Base-by-base conservation (phyloP, 1,284 basidiomycete genomes). In the Malassezia restricta region DNA sequence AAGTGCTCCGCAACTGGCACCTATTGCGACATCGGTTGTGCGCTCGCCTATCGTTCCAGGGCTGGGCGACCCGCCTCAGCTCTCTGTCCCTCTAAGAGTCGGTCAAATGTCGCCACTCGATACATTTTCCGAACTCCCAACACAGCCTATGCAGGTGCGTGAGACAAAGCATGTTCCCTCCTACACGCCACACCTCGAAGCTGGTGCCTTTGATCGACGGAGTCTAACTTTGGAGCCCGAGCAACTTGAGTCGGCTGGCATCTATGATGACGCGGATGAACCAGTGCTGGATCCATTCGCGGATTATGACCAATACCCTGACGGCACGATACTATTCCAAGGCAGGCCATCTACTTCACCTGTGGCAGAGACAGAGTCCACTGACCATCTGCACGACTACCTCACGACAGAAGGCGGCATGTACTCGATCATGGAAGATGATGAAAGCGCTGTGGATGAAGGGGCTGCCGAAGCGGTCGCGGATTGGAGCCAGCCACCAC, bases 211-310 rank as follows among this genome's bases (percentile, higher is more conserved):
- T 14, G 44, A 47, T 5, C 8, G 3, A 15, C 39, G 39, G 12
- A 24, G n/a, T 9, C 39, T 12, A 6, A 8, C 20, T 12, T 15
- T 40, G 3, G 20, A 40, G 8, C n/a, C 12, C 3, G 39, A 40
- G 39, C 39, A 40, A n/a, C 12, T 40, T 11, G 32, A 35, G 15
- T 44, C 29, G 4, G 29, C 30, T 6, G 52, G 47, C 42, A 40
- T 54, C 28, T 55, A 50, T 39, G 47, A 55, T 20, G 53, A 55
- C 32, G 53, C 53, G n/a, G 48, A 50, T 17, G 53, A 55, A n/a
- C 38, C 39, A 3, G 43, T 31, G 8, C n/a, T 35, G 11, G 53
- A 55, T 44, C 53, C 53, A 11, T 49, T 50, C 30, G 53, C 47
- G 9, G 33, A 35, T 35, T 38, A 9, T 17, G 27, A 47, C 9